These are phyloP conservation scores for Myxozyma neglecta DNA, from an alignment of 805 yeast genomes.

Conservation along the genomic window DNA sequence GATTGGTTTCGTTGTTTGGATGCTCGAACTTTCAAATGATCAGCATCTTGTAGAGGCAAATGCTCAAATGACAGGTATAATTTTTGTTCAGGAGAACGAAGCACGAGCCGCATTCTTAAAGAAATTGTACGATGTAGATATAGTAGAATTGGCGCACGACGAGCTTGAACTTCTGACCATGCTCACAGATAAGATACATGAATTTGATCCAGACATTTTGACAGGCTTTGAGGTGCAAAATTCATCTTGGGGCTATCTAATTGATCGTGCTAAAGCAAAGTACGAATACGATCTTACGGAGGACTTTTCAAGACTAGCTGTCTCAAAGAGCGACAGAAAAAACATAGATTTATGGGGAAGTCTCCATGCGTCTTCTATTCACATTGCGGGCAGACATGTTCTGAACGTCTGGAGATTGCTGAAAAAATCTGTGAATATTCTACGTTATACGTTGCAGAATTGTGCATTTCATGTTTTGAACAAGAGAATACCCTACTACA, in stretches of 20 bases:
- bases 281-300: slow-evolving; percentile 56
- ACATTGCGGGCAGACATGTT: slow-evolving; percentile 76
- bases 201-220: slow-evolving; percentile 82
- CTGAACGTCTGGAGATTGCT: slow-evolving; percentile 82
- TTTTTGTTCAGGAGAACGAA: slow-evolving; percentile 37
- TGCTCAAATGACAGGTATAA: slow-evolving; percentile 20
- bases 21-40: slow-evolving; percentile 37
- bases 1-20: slow-evolving; percentile 64
- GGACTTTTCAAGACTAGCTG: slow-evolving; percentile 64
- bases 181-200: slow-evolving; percentile 55
- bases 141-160: slow-evolving; percentile 47
- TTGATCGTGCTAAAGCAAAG: slow-evolving; percentile 53
- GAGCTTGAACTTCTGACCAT: slow-evolving; percentile 62
- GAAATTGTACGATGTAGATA: slow-evolving; percentile 39
- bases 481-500: slow-evolving; percentile 63
- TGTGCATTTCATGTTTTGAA: slow-evolving; percentile 69
- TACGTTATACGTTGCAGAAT: slow-evolving; percentile 74
- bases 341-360: slow-evolving; percentile 69
- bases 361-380: slow-evolving; percentile 69
- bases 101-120: background rate
- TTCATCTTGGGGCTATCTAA: slow-evolving; percentile 85
- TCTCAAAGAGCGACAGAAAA: slow-evolving; percentile 41
- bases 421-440: slow-evolving; percentile 59
- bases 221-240: slow-evolving; percentile 82
- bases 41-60: background rate